These are phyloP conservation scores for Aphanomyces stellatus DNA, from an alignment of 352 stramenopile species.

Conservation along the genomic window DNA sequence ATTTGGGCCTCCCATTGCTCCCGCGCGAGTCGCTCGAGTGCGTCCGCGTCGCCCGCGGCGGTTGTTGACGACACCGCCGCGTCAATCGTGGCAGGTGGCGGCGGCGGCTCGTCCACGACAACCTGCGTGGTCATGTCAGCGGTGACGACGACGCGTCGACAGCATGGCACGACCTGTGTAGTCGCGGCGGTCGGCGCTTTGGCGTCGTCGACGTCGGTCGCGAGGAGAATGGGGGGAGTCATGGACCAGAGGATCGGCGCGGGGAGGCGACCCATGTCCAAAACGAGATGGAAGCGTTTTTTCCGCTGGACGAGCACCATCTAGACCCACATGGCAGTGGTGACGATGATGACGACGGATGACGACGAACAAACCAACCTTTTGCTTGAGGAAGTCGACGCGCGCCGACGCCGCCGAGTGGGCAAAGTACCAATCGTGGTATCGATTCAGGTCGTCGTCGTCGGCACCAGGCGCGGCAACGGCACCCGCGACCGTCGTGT, in stretches of 20 bases:
- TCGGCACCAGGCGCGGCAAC: not conserved
- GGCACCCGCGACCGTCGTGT: not conserved
- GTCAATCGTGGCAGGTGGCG: too few species aligned
- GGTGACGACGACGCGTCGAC: too few species aligned
- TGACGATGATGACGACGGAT: not conserved
- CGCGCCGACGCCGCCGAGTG: not conserved
- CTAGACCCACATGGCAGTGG: not conserved
- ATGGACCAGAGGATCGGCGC: not conserved
- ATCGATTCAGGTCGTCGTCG: not conserved
- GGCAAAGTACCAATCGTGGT: constrained; percentile 17
- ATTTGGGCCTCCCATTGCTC: not conserved
- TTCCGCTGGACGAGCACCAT: not conserved
- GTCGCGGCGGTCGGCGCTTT: not conserved
- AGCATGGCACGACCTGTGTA: not conserved
- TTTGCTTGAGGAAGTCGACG: constrained; percentile 12
- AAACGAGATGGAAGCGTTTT: not conserved
- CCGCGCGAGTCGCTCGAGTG: too few species aligned
- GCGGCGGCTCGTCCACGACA: too few species aligned
- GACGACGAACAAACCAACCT: not conserved
- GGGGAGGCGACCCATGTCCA: not conserved
- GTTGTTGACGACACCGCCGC: not conserved
- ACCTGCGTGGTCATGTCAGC: too few species aligned
- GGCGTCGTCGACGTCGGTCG: not conserved
- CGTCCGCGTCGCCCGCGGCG: not conserved
- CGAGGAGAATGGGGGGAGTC: not conserved